Conservation (phyloP, 768 basidiomycete genomes). For the button mushroom (Agaricus bisporus) region DNA sequence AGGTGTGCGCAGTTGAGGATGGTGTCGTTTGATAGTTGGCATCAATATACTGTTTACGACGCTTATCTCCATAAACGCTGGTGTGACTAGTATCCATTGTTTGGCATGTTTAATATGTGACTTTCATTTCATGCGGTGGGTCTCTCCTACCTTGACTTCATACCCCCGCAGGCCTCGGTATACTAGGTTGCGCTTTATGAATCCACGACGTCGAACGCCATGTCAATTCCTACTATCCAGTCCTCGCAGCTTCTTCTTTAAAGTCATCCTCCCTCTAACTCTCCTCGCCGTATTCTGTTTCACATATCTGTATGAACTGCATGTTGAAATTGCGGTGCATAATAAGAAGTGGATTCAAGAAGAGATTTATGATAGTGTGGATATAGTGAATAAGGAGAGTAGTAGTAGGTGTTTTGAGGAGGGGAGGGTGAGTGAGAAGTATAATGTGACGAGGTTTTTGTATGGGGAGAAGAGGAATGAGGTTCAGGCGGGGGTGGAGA, state of each 20-base stretch:
- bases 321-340: constrained; percentile 82
- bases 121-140: too few species aligned
- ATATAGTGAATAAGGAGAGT: constrained; percentile 45
- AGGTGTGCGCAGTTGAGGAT: neutral
- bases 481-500: constrained; percentile 73
- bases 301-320: constrained; percentile 68
- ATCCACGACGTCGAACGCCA: neutral
- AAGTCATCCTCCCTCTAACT: constrained; percentile 33
- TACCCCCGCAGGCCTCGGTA: too few species aligned
- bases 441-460: constrained; percentile 62
- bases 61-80: neutral
- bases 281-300: constrained; percentile 38
- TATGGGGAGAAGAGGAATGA: constrained; percentile 61
- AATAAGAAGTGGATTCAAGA: constrained; percentile 64
- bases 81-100: too few species aligned
- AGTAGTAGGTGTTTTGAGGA: constrained; percentile 53
- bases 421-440: constrained; percentile 49
- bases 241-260: constrained; percentile 27
- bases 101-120: too few species aligned
- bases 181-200: too few species aligned
- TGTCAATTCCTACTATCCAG: neutral
- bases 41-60: neutral
- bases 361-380: constrained; percentile 58
- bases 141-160: too few species aligned
- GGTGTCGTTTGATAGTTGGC: neutral